Base-by-base conservation (phyloP, 2,329 filamentous ascomycete genomes). In the Colletotrichum gloeosporioides region DNA sequence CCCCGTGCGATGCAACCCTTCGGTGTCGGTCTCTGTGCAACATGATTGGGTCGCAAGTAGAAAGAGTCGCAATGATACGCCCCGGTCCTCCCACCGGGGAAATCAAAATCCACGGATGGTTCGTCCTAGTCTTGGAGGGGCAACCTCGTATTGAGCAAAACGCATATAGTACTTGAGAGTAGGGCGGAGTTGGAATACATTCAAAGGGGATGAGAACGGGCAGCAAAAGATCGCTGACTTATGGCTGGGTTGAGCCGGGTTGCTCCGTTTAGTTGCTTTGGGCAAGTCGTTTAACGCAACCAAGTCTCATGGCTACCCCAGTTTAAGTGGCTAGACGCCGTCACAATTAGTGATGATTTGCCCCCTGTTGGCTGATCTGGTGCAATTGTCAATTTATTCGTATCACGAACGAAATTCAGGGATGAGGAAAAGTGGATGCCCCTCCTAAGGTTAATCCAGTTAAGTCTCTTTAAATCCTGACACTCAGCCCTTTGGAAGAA, bases 51-150 rank as follows among this genome's bases (percentile, higher is more conserved):
- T 34, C 70, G 63, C 63, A 34, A 69, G 25, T 49, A 73, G 55
- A 71, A 53, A 53, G 36, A 62, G 34, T 73, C 27, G 25, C 29
- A 62, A 31, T 44, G 32, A 32, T 25, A 31, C 18, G 59, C 44
- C 55, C 32, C 59, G 63, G 55, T 68, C 22, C 22, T 6, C 36
- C 36, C 62, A 36, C 34, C 63, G 69, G 62, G 62, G 15, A 63
- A 72, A 67, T 59, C 22, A 32, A 72, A 72, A 32, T 72, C 69
- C 62, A 72, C 69, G 62, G 57, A 72, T 72, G 62, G 62, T 59
- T 71, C 44, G 5, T 32, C 39, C 22, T 53, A 27, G 31, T 27
- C 32, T 36, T 27, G 68, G 44, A 53, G 44, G 44, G 44, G 44
- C 34, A 39, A 22, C 36, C 57, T 44, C 57, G 57, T 44, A 67